Evolutionary conservation across 2,329 filamentous ascomycete species (phyloP), one percentile per base, ranked within the genome.

Genomic region (Diplodia seriata): DNA sequence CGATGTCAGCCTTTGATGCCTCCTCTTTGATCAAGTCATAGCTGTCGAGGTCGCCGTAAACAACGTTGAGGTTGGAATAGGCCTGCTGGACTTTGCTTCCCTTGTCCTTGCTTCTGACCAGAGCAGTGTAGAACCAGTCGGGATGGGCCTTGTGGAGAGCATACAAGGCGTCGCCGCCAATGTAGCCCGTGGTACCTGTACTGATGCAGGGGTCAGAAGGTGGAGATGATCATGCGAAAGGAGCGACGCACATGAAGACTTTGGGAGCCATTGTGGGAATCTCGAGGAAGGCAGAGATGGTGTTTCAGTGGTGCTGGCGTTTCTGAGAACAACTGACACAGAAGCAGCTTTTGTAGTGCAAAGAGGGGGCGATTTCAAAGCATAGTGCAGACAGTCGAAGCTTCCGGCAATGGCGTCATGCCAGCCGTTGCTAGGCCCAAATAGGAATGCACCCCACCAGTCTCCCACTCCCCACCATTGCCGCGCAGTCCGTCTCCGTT

Each of bases 81-180:
- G 59, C 51, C 11, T 23, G 38, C 4, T 51, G 40, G 6, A 68
- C 40, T 31, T 64, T 40, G 33, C 14, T 20, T 2, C 23, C 67
- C 43, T 68, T 68, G 15, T 55, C 40, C 14, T 49, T 38, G 51
- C 40, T 36, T 11, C 62, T 31, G 40, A 68, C 57, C n/a, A 69
- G 47, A 14, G 57, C 68, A 18, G 51, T 61, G 40, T 65, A 59
- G 26, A 20, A 33, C 33, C 56, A 63, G 4, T 68, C 54, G 2
- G 68, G 66, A n/a, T 68, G 59, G 14, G 49, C 57, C 26, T 38
- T 59, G 23, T 40, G 47, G 2, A 69, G 47, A 31, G 54, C 50
- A n/a, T 69, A 54, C 4, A 69, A 26, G 6, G 54, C 59, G 20
- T 67, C 68, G 7, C 68, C 68, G 31, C 68, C 68, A 26, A 69